Percentiles rank a stretch among this genome's conserved stretches.
Evolutionary conservation across 2,329 filamentous ascomycete genomes (phyloP).

Genomic region (Fusarium heterosporum): DNA sequence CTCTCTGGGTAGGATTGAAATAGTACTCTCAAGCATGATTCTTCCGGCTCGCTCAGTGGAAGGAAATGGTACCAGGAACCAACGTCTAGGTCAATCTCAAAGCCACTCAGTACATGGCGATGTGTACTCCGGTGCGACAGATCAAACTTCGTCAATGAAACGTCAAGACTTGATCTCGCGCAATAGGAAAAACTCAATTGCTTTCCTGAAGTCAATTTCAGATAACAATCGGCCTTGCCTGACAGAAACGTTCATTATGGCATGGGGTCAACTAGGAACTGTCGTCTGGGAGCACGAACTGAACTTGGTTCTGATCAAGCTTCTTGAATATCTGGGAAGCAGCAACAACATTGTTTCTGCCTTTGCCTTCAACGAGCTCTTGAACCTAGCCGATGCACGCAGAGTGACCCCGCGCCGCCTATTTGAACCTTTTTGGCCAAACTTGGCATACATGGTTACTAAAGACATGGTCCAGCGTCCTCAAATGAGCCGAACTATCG

Average conservation of each 20-base stretch:
- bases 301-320: constrained; percentile 83
- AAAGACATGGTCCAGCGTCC: constrained; percentile 84
- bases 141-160: constrained; percentile 30
- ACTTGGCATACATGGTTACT: constrained; percentile 82
- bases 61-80: constrained; percentile 1
- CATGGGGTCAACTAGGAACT: constrained; percentile 86
- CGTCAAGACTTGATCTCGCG: constrained; percentile 46
- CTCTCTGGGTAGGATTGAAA: constrained; percentile 55
- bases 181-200: constrained; percentile 75
- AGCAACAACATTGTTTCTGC: constrained; percentile 82
- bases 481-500: constrained; percentile 83
- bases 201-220: constrained; percentile 77
- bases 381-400: constrained; percentile 76
- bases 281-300: constrained; percentile 84
- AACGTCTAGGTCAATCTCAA: constrained; percentile 21
- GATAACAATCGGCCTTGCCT: constrained; percentile 74
- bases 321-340: constrained; percentile 89
- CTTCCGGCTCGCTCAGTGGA: constrained; percentile 19
- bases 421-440: constrained; percentile 90
- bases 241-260: constrained; percentile 86
- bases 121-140: constrained; percentile 2
- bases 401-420: constrained; percentile 73
- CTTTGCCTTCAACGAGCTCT: constrained; percentile 84
- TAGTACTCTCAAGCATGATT: constrained; percentile 17
- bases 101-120: not conserved